Conservation (phyloP, 805 yeast genomes). For the Maudiozyma barnettii region DNA sequence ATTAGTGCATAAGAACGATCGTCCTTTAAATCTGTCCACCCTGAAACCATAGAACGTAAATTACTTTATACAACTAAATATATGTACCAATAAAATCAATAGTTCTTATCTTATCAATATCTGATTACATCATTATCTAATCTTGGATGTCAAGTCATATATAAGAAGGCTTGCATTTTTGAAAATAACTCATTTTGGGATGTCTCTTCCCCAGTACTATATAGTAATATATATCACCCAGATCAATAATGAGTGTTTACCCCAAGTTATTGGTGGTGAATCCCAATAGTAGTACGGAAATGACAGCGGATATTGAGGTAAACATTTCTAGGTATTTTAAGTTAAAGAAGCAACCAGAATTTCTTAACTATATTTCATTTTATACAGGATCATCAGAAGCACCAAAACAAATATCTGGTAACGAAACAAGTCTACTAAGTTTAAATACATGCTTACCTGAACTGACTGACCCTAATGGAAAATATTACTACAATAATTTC, state of each 20-base stretch:
- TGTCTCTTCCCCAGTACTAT: not conserved
- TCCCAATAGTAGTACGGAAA: slow-evolving; percentile 18
- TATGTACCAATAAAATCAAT: no score
- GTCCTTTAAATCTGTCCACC: not conserved
- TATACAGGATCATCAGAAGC: slow-evolving; percentile 18
- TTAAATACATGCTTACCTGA: slow-evolving; percentile 14
- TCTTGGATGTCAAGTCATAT: no score
- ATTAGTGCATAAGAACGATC: slow-evolving; percentile 19
- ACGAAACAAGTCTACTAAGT: slow-evolving; percentile 11
- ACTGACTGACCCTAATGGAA: slow-evolving; percentile 7
- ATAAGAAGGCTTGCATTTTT: no score
- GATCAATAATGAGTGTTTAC: not conserved
- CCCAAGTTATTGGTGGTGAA: slow-evolving; percentile 13
- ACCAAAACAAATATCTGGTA: slow-evolving; percentile 19
- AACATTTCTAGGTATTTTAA: slow-evolving; percentile 5
- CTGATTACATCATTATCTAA: no score
- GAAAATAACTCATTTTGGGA: not conserved
- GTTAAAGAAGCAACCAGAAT: not conserved
- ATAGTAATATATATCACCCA: not conserved
- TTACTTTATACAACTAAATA: no score
- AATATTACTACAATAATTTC: slow-evolving; percentile 10
- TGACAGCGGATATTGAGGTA: slow-evolving; percentile 15
- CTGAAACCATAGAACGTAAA: not conserved
- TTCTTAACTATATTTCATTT: slow-evolving; percentile 1
- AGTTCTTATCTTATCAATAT: no score